Percentiles rank a stretch among this genome's conserved stretches.
Evolutionary conservation across 2,329 filamentous ascomycete genomes (phyloP).

Genomic region (Setomelanomma holmii): DNA sequence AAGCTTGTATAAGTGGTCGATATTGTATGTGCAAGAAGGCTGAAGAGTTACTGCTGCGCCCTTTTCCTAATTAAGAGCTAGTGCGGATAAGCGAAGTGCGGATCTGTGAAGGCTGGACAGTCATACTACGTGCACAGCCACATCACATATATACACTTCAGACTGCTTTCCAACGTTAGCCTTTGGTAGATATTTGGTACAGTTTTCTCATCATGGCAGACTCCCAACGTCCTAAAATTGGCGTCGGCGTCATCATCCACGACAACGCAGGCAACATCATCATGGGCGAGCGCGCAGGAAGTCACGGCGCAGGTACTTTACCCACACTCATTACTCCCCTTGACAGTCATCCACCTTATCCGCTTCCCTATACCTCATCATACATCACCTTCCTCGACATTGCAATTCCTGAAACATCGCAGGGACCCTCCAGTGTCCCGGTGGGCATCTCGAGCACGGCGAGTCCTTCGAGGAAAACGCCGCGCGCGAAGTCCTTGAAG

Average conservation of each 20-base stretch:
- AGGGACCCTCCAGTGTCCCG: slow-evolving; percentile 73
- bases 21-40: too few relatives aligned
- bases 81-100: too few relatives aligned
- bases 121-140: too few relatives aligned
- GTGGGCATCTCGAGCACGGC: slow-evolving; percentile 76
- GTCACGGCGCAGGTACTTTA: slow-evolving; percentile 55
- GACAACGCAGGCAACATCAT: slow-evolving; percentile 53
- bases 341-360: too few relatives aligned
- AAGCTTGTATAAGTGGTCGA: too few relatives aligned
- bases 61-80: too few relatives aligned
- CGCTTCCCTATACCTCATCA: neutral
- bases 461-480: slow-evolving; percentile 71
- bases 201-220: slow-evolving; percentile 33
- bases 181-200: too few relatives aligned
- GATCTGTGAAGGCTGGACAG: too few relatives aligned
- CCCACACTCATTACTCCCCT: neutral
- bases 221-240: slow-evolving; percentile 48
- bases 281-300: slow-evolving; percentile 57
- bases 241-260: slow-evolving; percentile 58
- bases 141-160: too few relatives aligned
- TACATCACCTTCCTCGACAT: neutral
- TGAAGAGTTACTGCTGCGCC: too few relatives aligned
- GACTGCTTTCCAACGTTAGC: too few relatives aligned
- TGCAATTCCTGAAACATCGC: neutral
- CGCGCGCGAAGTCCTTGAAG: slow-evolving; percentile 71